Percentiles rank a stretch among this genome's conserved stretches.
These are phyloP conservation scores for Berberis vulgaris DNA, from an alignment of 164 flowering plant genomes.

Conservation along the genomic window DNA sequence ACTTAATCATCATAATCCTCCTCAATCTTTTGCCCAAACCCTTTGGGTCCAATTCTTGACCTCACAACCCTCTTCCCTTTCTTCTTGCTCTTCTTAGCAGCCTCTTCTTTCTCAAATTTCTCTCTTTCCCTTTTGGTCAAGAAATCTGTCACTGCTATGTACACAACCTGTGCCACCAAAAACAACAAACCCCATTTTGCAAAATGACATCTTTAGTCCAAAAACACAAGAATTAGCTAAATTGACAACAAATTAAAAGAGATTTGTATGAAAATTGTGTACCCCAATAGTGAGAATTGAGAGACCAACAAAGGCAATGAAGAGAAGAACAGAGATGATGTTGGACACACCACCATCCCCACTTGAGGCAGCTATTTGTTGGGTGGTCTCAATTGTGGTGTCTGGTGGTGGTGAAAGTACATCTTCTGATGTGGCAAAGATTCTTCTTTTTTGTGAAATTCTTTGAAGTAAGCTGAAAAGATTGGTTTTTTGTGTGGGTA, in stretches of 20 bases:
- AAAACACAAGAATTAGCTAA: neutral
- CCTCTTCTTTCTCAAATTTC: constrained; percentile 71
- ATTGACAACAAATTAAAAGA: neutral
- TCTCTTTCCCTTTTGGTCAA: constrained; percentile 72
- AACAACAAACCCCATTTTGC: constrained; percentile 13
- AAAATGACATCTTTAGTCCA: constrained; percentile 8
- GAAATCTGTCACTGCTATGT: constrained; percentile 72
- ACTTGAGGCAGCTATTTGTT: constrained; percentile 25
- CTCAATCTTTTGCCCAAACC: constrained; percentile 63
- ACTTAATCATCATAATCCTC: constrained; percentile 27
- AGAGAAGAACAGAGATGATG: constrained; percentile 47
- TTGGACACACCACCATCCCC: constrained; percentile 32
- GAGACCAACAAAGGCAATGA: constrained; percentile 55
- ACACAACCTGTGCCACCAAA: constrained; percentile 44
- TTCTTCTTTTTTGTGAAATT: constrained; percentile 5
- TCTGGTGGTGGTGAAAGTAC: constrained; percentile 12
- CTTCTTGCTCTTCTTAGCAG: constrained; percentile 41
- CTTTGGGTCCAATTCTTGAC: constrained; percentile 61
- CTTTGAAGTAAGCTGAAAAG: neutral
- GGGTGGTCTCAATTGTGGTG: constrained; percentile 24
- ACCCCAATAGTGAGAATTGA: constrained; percentile 81
- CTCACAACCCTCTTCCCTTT: constrained; percentile 25
- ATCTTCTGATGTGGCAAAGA: constrained; percentile 25
- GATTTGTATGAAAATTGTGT: too few species aligned
- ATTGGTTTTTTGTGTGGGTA: neutral